These are phyloP conservation scores for Osmanthus fragrans DNA, from an alignment of 257 asterid genomes.

Conservation along the genomic window DNA sequence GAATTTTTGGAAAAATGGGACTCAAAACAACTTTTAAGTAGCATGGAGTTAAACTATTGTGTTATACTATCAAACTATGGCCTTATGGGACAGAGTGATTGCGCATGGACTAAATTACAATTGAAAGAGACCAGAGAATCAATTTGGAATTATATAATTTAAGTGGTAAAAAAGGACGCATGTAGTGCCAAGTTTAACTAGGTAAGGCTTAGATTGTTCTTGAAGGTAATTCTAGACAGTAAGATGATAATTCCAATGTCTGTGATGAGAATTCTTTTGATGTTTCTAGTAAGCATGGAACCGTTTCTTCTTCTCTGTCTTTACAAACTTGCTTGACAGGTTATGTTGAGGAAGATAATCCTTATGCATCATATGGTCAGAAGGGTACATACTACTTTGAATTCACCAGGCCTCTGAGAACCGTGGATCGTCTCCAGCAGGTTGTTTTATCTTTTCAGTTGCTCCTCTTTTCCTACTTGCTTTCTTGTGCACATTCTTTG, in stretches of 20 bases:
- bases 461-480: not conserved
- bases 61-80: too few relatives aligned
- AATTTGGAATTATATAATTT: too few relatives aligned
- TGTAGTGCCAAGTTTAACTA: not conserved
- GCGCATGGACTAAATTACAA: too few relatives aligned
- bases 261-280: not conserved
- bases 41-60: too few relatives aligned
- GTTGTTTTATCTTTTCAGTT: constrained; percentile 29
- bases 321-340: constrained; percentile 38
- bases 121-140: too few relatives aligned
- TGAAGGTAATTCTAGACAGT: not conserved
- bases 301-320: not conserved
- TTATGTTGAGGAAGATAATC: constrained; percentile 69
- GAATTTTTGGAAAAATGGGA: too few relatives aligned
- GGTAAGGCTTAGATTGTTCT: not conserved
- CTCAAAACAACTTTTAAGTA: too few relatives aligned
- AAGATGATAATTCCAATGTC: not conserved
- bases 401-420: constrained; percentile 78
- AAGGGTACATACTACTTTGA: constrained; percentile 80
- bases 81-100: too few relatives aligned
- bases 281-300: not conserved
- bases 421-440: constrained; percentile 88
- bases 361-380: constrained; percentile 62
- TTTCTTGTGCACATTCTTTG: not conserved
- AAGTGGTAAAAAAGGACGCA: not conserved